phyloP scores from a whole-genome alignment of 139 green algal species.

The Nannochloris sp. region DNA sequence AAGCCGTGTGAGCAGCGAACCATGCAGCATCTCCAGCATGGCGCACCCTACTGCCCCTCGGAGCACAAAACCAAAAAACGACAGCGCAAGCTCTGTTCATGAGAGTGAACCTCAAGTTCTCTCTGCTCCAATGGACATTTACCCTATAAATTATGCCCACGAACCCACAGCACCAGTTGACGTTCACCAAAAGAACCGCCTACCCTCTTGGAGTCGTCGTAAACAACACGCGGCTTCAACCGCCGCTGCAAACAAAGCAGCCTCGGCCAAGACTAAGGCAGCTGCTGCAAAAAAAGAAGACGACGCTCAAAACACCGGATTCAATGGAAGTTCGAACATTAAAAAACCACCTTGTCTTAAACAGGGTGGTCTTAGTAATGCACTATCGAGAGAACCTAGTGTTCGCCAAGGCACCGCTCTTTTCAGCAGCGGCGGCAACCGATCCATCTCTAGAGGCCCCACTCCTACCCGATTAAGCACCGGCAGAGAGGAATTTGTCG shows the following conservation, averaged over 20 bases:
- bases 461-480: neutral
- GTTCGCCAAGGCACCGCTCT: neutral
- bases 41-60: neutral
- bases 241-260: too few relatives aligned
- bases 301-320: too few relatives aligned
- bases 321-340: too few relatives aligned
- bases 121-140: neutral
- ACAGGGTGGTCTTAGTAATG: constrained; percentile 4
- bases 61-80: neutral
- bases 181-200: too few relatives aligned
- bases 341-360: constrained; percentile 1
- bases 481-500: neutral
- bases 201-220: too few relatives aligned
- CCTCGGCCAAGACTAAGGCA: too few relatives aligned
- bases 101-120: neutral
- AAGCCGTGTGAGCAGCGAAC: neutral
- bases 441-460: neutral
- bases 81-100: neutral
- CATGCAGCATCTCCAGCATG: neutral
- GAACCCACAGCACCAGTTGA: neutral
- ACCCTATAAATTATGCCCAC: neutral
- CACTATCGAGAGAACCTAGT: constrained; percentile 10
- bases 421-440: neutral
- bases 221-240: too few relatives aligned
- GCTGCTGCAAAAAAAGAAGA: too few relatives aligned